phyloP scores from a whole-genome alignment of 2,329 filamentous ascomycete species.

The Penicillium sp. region DNA sequence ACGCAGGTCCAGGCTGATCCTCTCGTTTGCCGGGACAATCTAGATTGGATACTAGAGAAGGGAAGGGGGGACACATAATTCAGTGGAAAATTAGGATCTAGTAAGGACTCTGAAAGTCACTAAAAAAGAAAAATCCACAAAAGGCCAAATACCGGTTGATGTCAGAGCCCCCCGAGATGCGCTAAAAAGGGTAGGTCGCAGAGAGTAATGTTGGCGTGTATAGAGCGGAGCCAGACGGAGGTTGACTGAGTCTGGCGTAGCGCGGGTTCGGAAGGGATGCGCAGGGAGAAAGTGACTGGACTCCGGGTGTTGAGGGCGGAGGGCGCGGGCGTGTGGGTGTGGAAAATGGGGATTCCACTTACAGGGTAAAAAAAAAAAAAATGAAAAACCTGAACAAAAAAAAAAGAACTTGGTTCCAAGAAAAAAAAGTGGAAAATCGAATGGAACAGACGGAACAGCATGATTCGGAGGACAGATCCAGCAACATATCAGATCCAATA shows the following conservation, averaged over 20 bases:
- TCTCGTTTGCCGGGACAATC: slow-evolving; percentile 36
- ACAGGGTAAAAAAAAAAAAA: slow-evolving; percentile 6
- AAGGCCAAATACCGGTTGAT: slow-evolving; percentile 34
- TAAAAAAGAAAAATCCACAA: background rate
- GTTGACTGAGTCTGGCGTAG: slow-evolving; percentile 14
- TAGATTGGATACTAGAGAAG: slow-evolving; percentile 23
- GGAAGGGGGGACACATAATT: slow-evolving; percentile 17
- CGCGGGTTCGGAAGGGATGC: slow-evolving; percentile 8
- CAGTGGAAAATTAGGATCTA: too few relatives aligned
- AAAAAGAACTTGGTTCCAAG: too few relatives aligned
- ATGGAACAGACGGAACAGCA: slow-evolving; percentile 11
- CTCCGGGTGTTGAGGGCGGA: too few relatives aligned
- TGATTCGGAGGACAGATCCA: slow-evolving; percentile 19
- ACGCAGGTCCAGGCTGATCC: slow-evolving; percentile 43
- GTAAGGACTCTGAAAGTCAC: background rate
- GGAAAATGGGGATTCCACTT: slow-evolving; percentile 3
- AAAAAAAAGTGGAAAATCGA: slow-evolving; percentile 6
- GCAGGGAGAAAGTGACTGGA: slow-evolving; percentile 3
- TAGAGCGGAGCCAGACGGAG: slow-evolving; percentile 19
- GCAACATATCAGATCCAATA: slow-evolving; percentile 38
- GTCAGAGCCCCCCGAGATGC: slow-evolving; percentile 37
- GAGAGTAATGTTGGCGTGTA: slow-evolving; percentile 25
- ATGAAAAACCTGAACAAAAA: slow-evolving; percentile 5
- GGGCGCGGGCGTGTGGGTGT: too few relatives aligned
- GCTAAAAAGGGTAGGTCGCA: slow-evolving; percentile 28